Evolutionary conservation across 2,329 filamentous ascomycete species (phyloP).

Genomic region (Geosmithia flava): DNA sequence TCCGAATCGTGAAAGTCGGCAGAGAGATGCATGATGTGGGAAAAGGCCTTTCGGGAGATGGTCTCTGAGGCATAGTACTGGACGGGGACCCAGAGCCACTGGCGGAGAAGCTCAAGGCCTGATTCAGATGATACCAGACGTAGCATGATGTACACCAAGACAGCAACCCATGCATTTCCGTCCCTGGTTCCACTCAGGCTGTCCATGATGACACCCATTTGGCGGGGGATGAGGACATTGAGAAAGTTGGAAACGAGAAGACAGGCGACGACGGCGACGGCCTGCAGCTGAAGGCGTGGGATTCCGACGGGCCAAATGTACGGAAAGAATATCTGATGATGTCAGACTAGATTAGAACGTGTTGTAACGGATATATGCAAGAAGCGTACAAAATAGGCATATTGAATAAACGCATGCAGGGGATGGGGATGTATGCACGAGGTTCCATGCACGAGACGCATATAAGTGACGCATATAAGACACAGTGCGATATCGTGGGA

Average conservation of each 20-base stretch:
- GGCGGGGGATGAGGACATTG: slow-evolving; percentile 67
- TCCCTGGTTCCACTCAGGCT: slow-evolving; percentile 40
- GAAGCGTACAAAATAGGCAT: too few species aligned
- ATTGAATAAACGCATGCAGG: too few species aligned
- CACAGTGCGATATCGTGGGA: too few species aligned
- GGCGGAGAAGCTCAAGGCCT: slow-evolving; percentile 38
- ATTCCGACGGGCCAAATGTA: slow-evolving; percentile 67
- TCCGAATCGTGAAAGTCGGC: slow-evolving; percentile 50
- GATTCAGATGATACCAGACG: slow-evolving; percentile 41
- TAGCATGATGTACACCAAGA: slow-evolving; percentile 36
- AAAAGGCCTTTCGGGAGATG: slow-evolving; percentile 41
- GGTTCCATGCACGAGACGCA: too few species aligned
- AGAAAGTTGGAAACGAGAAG: slow-evolving; percentile 59
- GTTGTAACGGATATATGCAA: too few species aligned
- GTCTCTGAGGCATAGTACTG: slow-evolving; percentile 43
- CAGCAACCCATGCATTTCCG: slow-evolving; percentile 37
- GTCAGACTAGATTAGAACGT: not conserved
- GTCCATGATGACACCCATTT: slow-evolving; percentile 69
- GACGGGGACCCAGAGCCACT: slow-evolving; percentile 46
- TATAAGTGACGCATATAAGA: too few species aligned
- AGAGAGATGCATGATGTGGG: slow-evolving; percentile 47
- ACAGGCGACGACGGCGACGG: slow-evolving; percentile 53
- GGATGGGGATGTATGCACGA: too few species aligned
- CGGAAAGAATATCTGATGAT: slow-evolving; percentile 55
- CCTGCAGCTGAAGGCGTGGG: slow-evolving; percentile 52